Evolutionary conservation across 192 early-diverging fungal species (phyloP).

Genomic region (Phlyctochytrium planicorne): DNA sequence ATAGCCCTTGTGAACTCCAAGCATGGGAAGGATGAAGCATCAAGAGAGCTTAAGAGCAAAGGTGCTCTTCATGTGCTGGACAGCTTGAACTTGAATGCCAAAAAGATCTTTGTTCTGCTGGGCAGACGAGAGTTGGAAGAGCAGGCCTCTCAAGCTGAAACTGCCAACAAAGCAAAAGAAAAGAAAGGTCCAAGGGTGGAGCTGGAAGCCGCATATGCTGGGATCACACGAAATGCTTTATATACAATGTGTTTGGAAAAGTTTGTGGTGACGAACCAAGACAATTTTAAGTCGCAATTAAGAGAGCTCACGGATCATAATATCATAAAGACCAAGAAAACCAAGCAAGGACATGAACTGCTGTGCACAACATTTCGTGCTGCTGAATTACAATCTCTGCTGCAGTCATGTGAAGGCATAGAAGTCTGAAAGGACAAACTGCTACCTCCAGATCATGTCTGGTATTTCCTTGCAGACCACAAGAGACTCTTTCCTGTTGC

Average conservation of each 20-base stretch:
- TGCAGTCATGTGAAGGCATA: too few relatives aligned
- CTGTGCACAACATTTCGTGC: slow-evolving; percentile 75
- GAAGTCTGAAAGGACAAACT: too few relatives aligned
- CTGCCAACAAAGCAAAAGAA: too few relatives aligned
- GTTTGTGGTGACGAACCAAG: slow-evolving; percentile 79
- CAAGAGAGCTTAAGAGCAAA: background rate
- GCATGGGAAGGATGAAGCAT: background rate
- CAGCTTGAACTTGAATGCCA: slow-evolving; percentile 79
- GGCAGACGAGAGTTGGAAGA: too few relatives aligned
- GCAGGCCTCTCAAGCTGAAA: too few relatives aligned
- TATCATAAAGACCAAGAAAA: slow-evolving; percentile 65
- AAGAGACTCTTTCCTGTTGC: too few relatives aligned
- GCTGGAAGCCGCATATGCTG: background rate
- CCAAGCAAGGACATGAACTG: slow-evolving; percentile 63
- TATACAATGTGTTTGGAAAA: slow-evolving; percentile 74
- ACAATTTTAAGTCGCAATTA: slow-evolving; percentile 86
- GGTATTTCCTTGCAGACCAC: too few relatives aligned
- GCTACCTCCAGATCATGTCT: too few relatives aligned
- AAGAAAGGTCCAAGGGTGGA: too few relatives aligned
- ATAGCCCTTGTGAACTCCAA: background rate
- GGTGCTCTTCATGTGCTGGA: slow-evolving; percentile 81
- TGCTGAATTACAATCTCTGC: too few relatives aligned
- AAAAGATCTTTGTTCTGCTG: slow-evolving; percentile 81
- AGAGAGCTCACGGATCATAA: slow-evolving; percentile 93
- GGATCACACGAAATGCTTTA: slow-evolving; percentile 69